These are phyloP conservation scores for Russula ochroleuca DNA, from an alignment of 768 basidiomycete species.

Conservation along the genomic window DNA sequence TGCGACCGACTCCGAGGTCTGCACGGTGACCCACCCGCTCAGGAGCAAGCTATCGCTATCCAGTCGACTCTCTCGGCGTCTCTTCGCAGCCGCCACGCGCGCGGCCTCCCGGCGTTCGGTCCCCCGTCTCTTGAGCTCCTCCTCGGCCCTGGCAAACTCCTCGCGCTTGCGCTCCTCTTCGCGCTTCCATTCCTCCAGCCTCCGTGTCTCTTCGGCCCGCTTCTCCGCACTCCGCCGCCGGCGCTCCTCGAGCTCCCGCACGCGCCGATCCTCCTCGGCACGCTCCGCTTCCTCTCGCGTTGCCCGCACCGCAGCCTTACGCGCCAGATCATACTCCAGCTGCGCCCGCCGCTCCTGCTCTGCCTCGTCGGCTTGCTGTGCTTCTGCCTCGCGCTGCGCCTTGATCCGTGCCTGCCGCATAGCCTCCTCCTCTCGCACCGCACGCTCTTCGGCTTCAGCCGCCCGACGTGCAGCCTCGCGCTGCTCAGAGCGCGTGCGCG, in stretches of 20 bases:
- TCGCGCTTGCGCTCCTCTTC: constrained; percentile 12
- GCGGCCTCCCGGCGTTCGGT: constrained; percentile 11
- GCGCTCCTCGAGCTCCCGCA: constrained; percentile 18
- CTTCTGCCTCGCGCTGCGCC: constrained; percentile 16
- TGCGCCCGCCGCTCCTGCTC: constrained; percentile 7
- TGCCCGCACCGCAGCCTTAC: constrained; percentile 1
- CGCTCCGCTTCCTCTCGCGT: constrained; percentile 19
- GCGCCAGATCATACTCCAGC: constrained; percentile 19
- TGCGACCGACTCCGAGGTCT: constrained; percentile 15
- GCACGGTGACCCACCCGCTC: constrained; percentile 26
- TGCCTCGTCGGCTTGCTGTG: constrained; percentile 10
- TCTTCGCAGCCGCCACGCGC: constrained; percentile 15
- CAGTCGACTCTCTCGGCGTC: constrained; percentile 17
- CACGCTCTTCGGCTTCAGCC: constrained; percentile 6
- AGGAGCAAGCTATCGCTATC: constrained; percentile 9
- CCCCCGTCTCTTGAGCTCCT: constrained; percentile 16
- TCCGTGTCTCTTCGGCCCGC: constrained; percentile 8
- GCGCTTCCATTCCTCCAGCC: constrained; percentile 13
- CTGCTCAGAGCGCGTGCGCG: constrained; percentile 9
- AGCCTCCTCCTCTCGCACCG: constrained; percentile 7
- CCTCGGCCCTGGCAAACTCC: constrained; percentile 16
- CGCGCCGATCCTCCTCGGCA: constrained; percentile 11
- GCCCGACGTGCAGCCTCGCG: constrained; percentile 10
- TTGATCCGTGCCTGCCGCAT: constrained; percentile 22
- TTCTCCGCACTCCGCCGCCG: constrained; percentile 18